Evolutionary conservation across 768 basidiomycete genomes (phyloP).

Genomic region (Rhodosporidiobolus sp.): DNA sequence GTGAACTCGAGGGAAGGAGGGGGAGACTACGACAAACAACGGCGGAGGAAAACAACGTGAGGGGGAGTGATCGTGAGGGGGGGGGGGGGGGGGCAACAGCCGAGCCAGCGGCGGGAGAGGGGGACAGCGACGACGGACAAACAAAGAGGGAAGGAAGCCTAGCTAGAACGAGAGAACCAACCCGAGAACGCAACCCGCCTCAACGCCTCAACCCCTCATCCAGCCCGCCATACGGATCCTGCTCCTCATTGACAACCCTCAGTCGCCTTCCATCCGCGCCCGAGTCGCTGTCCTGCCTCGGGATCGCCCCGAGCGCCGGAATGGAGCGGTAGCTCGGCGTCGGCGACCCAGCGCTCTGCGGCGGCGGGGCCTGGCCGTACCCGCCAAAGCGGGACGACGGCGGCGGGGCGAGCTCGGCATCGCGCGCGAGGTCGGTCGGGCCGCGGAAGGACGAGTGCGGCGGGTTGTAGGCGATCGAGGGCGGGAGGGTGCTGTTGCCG

Average conservation of each 20-base stretch:
- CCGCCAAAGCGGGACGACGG: not conserved
- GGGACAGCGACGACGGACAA: too few relatives aligned
- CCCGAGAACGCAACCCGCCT: not conserved
- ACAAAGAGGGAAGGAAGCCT: too few relatives aligned
- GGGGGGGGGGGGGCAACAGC: too few relatives aligned
- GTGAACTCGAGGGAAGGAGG: too few relatives aligned
- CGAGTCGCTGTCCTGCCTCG: not conserved
- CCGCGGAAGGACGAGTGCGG: conserved; percentile 1
- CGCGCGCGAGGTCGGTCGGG: not conserved
- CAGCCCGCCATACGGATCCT: conserved; percentile 12
- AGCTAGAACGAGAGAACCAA: not conserved
- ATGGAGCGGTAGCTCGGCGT: not conserved
- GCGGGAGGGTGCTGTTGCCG: not conserved
- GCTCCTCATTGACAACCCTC: conserved; percentile 8
- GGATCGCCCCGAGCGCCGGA: not conserved
- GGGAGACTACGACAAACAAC: too few relatives aligned
- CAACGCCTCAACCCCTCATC: conserved; percentile 2
- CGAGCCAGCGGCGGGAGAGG: too few relatives aligned
- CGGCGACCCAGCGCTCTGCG: too few relatives aligned
- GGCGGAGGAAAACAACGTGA: too few relatives aligned
- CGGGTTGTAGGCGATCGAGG: conserved; percentile 12
- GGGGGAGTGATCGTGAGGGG: too few relatives aligned
- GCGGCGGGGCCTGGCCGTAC: not conserved
- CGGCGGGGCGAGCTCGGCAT: not conserved
- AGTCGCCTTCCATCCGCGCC: not conserved